Base-by-base conservation (phyloP, 768 basidiomycete species). In the Termitomyces sp. region DNA sequence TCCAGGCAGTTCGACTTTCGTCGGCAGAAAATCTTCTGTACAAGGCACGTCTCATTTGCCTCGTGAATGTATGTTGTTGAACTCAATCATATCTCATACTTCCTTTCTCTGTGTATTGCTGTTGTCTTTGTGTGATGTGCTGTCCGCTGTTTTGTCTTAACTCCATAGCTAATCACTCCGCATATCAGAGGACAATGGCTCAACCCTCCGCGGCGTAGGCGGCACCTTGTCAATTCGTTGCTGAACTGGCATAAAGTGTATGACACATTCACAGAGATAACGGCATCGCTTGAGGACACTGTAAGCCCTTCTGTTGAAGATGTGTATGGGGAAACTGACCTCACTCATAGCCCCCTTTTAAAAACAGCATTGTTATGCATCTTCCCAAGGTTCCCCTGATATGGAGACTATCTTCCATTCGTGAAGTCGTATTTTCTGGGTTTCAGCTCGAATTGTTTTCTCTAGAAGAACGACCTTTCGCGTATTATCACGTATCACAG, bases 381-480 rank as follows among this genome's bases (percentile, higher is more conserved):
- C 57, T 88, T 8, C 81, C 83, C 1, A 70, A 76, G 6, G 76
- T 76, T 0, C 78, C 83, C 4, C 71, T 86, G 4, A 56, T 81
- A n/a, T 85, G 84, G 78, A 80, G 89, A 46, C 69, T 91, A 18
- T 73, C 80, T 5, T 71, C 79, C 11, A 76, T 89, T 3, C 80
- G 83, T 41, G 89, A 93, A 62, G 76, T 94, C 15, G 70, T 92
- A 5, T 74, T 87, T 46, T 86, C 89, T 1, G 92, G 89, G 2
- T 88, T 90, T 61, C 89, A 93, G 68, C 70, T 92, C 22, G 87
- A 89, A 47, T 69, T 94, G 7, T 91, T 92, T 65, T 76, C 82
- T 22, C 69, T 77, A 0, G 81, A 88, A 45, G 92, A 94, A 66
- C 81, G 75, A 36, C 75, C 87, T 0, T 83, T 91, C 61, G 87